These are phyloP conservation scores for Yamadazyma phyllophila DNA, from an alignment of 805 yeast genomes.

Conservation along the genomic window DNA sequence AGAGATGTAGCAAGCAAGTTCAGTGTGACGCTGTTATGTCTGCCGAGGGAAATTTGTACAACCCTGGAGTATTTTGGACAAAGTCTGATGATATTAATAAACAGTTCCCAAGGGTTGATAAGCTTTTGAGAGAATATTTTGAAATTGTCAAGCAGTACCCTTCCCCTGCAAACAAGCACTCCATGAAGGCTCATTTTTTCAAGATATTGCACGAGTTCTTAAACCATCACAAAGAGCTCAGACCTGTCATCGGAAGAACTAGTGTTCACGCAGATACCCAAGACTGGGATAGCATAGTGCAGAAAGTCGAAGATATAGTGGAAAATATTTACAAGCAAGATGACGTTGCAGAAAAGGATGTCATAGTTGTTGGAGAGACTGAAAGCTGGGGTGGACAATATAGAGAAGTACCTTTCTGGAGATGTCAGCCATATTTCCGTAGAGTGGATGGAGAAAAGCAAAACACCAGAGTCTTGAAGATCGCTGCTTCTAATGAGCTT, in stretches of 20 bases:
- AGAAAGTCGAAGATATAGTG: constrained; percentile 66
- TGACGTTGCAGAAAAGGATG: constrained; percentile 56
- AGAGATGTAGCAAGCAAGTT: constrained; percentile 61
- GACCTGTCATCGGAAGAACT: constrained; percentile 64
- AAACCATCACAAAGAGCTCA: constrained; percentile 69
- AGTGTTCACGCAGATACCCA: constrained; percentile 37
- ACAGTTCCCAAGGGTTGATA: constrained; percentile 84
- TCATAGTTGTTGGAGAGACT: constrained; percentile 49
- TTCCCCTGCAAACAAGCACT: constrained; percentile 65
- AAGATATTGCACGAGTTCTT: constrained; percentile 81
- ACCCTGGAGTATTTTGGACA: constrained; percentile 86
- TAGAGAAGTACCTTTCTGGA: constrained; percentile 86
- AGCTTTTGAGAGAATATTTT: constrained; percentile 78
- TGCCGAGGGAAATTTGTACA: constrained; percentile 92
- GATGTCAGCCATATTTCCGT: constrained; percentile 94
- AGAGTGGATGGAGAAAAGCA: constrained; percentile 73
- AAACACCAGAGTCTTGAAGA: constrained; percentile 34
- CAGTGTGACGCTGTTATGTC: constrained; percentile 92
- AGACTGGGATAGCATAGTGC: constrained; percentile 53
- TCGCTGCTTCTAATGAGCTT: constrained; percentile 31
- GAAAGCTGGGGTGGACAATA: constrained; percentile 81
- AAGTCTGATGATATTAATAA: constrained; percentile 50
- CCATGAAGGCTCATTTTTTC: constrained; percentile 92
- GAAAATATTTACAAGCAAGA: constrained; percentile 49
- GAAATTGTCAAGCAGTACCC: constrained; percentile 59